These are phyloP conservation scores for Scedosporium apiospermum DNA, from an alignment of 2,329 filamentous ascomycete species.

Conservation along the genomic window DNA sequence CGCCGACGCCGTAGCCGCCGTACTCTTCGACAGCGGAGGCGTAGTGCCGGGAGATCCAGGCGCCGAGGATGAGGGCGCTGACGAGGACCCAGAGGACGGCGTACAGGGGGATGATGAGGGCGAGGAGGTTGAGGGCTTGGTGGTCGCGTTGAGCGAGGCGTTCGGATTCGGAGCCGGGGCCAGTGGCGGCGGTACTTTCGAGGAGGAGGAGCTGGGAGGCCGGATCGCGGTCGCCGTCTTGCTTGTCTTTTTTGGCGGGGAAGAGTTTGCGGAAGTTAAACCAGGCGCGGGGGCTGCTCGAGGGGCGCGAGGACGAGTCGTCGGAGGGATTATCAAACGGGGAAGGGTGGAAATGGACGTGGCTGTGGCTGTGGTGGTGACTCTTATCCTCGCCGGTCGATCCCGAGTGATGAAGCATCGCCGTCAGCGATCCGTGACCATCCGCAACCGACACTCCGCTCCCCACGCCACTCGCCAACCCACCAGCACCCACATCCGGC, in stretches of 20 bases:
- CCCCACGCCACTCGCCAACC: not conserved
- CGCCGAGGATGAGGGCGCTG: constrained; percentile 48
- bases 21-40: constrained; percentile 28
- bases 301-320: not conserved
- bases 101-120: constrained; percentile 51
- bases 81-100: constrained; percentile 50
- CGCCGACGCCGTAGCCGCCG: constrained; percentile 46
- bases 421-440: not conserved
- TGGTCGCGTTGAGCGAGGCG: constrained; percentile 55
- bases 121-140: constrained; percentile 48
- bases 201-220: not conserved
- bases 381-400: not conserved
- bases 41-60: constrained; percentile 47
- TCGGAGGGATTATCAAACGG: not conserved
- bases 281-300: not conserved
- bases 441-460: not conserved
- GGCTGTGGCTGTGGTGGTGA: not conserved
- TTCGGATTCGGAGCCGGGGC: constrained; percentile 18
- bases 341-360: not conserved
- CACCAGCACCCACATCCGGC: not conserved
- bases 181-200: not conserved
- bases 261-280: not conserved
- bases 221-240: not conserved
- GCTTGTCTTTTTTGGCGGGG: not conserved
- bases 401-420: not conserved